Base-by-base conservation (phyloP, 495 filamentous ascomycete genomes). In the Aspergillus kassunensis region DNA sequence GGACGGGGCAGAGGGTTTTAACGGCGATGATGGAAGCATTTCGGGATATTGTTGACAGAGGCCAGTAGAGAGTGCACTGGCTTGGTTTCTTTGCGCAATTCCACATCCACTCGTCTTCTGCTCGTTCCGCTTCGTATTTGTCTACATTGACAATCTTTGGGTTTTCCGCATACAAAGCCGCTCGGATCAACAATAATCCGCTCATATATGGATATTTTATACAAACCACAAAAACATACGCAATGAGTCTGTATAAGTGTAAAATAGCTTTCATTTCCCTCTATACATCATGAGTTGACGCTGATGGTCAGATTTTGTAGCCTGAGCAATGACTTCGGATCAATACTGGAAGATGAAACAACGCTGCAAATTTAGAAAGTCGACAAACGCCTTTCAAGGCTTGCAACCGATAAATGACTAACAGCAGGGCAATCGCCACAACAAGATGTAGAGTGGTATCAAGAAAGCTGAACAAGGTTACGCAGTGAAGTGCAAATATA, bases 1-100 rank as follows among this genome's bases (percentile, higher is more conserved):
- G 29, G 84, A 88, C 19, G 85, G 85, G 36, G 73, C 78, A 43
- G 62, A 67, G 21, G 69, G 60, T 59, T 65, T 70, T 49, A 69
- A 39, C 36, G 55, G 53, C n/a, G 62, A 48, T 39, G 67, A 59
- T 55, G 69, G 63, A 57, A 72, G 63, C 73, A 76, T 76, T 56
- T 66, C 66, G 58, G 58, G 46, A 4, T 37, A 35, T 3, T 10
- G 1, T 23, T 35, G 30, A 20, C 24, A 25, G 30, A 49, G 20
- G 56, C 60, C 59, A 13, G 34, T 20, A 42, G 45, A 21, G 30
- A 24, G 16, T 11, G 30, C 1, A 9, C 16, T 12, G 19, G 30
- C 39, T n/a, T 35, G n/a, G 23, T 6, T 46, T 19, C 16, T 46
- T 35, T 15, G 31, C 19, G 30, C 29, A 34, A 46, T 35, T 15